Evolutionary conservation across 2,329 filamentous ascomycete genomes (phyloP), one percentile per base, ranked within the genome.

Genomic region (Ilyonectria mors-panacis): DNA sequence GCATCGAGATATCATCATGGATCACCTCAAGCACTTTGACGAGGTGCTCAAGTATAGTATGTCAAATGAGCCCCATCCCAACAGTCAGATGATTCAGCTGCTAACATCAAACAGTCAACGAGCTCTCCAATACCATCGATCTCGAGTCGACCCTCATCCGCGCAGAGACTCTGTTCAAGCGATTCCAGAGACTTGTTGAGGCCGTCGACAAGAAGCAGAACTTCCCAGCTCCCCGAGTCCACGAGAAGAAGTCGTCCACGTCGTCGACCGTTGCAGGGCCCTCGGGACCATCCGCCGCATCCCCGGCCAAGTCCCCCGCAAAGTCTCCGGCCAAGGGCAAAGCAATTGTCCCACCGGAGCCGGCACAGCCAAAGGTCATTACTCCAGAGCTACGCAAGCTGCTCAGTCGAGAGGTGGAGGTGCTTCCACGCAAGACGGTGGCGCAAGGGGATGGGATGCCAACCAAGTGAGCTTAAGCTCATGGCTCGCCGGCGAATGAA

Each of bases 1-100:
- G 82, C 96, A 98, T 76, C 86, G 95, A n/a, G 92, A 95, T 77
- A 93, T 98, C 13, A 98, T 99, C 69, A 97, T 99, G 92, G 90
- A 92, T 62, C 96, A 99, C 81, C 84, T 99, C 28, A 89, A 94
- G 78, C 93, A 95, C 74, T 99, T 99, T 82, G 96, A 99, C 71
- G 97, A 99, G 81, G 94, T 99, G 35, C 84, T 99, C 30, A 99
- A 99, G 85, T 99, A 98, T 78, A 87, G 93, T 95, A 88, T 63
- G 91, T 84, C 30, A 26, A 19, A 42, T 3, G 26, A 8, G 23
- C 10, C 9, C 26, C 12, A 19, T 9, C 9, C 30, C 12, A 19
- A 19, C 23, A 28, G 26, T 39, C 30, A 9, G 30, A 21, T 53
- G 42, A 4, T 35, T 5, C 15, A 30, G 19, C 19, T 42, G 21